Base-by-base conservation (phyloP, 2,329 filamentous ascomycete species). In the Colletotrichum eleusines region DNA sequence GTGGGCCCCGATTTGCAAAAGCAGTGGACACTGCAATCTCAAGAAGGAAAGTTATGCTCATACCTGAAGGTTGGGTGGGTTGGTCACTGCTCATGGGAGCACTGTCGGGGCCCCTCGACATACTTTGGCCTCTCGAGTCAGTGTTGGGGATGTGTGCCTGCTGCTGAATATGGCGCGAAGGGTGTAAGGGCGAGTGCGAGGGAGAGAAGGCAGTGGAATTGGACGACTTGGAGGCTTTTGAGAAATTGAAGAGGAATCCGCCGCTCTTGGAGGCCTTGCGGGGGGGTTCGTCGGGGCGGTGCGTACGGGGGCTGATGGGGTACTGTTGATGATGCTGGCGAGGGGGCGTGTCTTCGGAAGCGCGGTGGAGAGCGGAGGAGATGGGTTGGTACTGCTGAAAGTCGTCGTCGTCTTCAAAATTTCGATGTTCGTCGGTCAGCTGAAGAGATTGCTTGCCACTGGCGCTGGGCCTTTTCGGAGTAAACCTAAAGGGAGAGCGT, bases 221-320 rank as follows among this genome's bases (percentile, higher is more conserved):
- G 57, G 80, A 79, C 62, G 82, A 78, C 73, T 82, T 85, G 74
- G 81, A 78, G 28, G 82, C 78, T 74, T 87, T 87, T 72, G 80
- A 82, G 77, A 87, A 87, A 76, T 85, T 83, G 75, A 86, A 86
- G 68, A 82, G 81, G 78, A 87, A 86, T 74, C 83, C 82, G 75
- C 83, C 82, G 60, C 31, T 40, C 76, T 84, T 86, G 69, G 83
- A 80, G n/a, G 80, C 74, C 83, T 85, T 63, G 54, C 79, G 81
- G 75, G 66, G 68, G 66, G 64, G 55, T 51, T 78, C 74, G 72
- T 76, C 73, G 69, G 69, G 73, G 66, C 68, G 72, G 58, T 74
- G 76, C 63, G 73, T 67, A 73, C 63, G 75, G 78, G 57, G 73
- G 75, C 70, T 73, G 76, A 71, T 72, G 75, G 69, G 74, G 75